Conservation (phyloP, 1,139 yeast genomes). For the Yamadazyma membranifaciens region DNA sequence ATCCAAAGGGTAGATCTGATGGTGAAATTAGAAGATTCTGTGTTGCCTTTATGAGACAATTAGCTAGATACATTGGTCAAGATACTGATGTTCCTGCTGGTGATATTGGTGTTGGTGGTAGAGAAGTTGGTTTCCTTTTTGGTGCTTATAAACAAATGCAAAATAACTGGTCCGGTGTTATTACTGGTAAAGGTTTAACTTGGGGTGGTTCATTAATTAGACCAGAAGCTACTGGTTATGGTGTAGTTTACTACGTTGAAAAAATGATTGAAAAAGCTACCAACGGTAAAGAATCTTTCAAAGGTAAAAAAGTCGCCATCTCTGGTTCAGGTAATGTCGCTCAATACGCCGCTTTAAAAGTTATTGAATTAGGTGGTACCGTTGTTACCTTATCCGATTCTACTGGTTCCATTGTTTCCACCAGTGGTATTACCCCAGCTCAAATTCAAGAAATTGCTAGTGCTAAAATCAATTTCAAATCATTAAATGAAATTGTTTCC, state of each 20-base stretch:
- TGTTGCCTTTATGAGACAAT: slow-evolving; percentile 91
- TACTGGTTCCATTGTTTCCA: slow-evolving; percentile 78
- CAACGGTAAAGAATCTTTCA: slow-evolving; percentile 80
- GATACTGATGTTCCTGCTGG: slow-evolving; percentile 98
- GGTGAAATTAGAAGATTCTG: slow-evolving; percentile 96
- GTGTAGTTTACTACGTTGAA: slow-evolving; percentile 94
- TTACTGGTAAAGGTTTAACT: slow-evolving; percentile 95
- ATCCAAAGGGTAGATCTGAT: slow-evolving; percentile 93
- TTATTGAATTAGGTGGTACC: slow-evolving; percentile 92
- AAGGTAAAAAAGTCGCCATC: slow-evolving; percentile 92
- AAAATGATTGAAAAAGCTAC: slow-evolving; percentile 96
- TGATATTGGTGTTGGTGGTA: slow-evolving; percentile 95
- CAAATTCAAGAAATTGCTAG: slow-evolving; percentile 77
- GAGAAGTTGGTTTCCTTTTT: slow-evolving; percentile 81
- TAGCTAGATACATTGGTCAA: slow-evolving; percentile 93
- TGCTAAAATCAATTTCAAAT: slow-evolving; percentile 79
- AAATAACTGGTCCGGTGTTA: slow-evolving; percentile 95
- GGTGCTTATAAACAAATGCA: slow-evolving; percentile 94
- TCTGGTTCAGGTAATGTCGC: slow-evolving; percentile 99
- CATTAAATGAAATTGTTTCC: slow-evolving; percentile 63
- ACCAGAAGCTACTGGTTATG: slow-evolving; percentile 99
- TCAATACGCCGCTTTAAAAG: slow-evolving; percentile 97
- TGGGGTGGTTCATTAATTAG: slow-evolving; percentile 99
- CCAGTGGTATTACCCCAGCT: slow-evolving; percentile 76
- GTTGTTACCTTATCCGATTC: slow-evolving; percentile 95